These are phyloP conservation scores for Plasmopara muralis DNA, from an alignment of 352 stramenopile genomes.

Conservation along the genomic window DNA sequence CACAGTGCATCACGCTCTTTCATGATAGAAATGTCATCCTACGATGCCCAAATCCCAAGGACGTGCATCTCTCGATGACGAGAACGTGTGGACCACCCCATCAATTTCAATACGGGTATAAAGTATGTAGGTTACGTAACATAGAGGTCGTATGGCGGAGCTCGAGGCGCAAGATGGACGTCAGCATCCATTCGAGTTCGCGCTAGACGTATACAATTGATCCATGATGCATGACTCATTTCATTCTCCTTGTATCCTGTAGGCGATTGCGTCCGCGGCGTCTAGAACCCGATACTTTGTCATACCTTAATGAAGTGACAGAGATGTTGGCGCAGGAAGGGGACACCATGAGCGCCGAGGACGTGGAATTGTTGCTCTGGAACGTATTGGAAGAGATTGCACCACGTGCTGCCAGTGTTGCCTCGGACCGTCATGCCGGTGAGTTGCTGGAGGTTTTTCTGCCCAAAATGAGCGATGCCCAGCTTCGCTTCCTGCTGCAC, in stretches of 20 bases:
- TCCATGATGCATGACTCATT: neutral
- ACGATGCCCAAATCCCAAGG: too few relatives aligned
- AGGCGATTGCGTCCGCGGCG: constrained; percentile 68
- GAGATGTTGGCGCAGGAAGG: constrained; percentile 53
- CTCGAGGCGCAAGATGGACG: neutral
- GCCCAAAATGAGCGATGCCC: constrained; percentile 59
- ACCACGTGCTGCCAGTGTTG: constrained; percentile 59
- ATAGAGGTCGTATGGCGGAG: too few relatives aligned
- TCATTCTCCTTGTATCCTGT: neutral
- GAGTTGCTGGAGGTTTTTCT: constrained; percentile 66
- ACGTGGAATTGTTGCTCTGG: constrained; percentile 59
- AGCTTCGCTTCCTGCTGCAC: constrained; percentile 68
- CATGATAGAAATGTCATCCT: too few relatives aligned
- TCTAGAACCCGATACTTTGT: constrained; percentile 68
- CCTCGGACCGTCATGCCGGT: constrained; percentile 68
- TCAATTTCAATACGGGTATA: too few relatives aligned
- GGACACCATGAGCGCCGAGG: constrained; percentile 53
- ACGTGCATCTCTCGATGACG: too few relatives aligned
- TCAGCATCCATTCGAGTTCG: constrained; percentile 28
- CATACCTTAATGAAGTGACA: constrained; percentile 80
- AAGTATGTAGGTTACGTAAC: too few relatives aligned
- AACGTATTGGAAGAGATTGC: constrained; percentile 79
- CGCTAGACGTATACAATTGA: neutral
- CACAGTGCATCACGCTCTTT: constrained; percentile 55
- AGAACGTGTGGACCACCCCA: too few relatives aligned